A percentile compares a stretch with the other conserved stretches of the same genome.
phyloP scores from a whole-genome alignment of 306 rosid genomes.

The Malus asiatica region DNA sequence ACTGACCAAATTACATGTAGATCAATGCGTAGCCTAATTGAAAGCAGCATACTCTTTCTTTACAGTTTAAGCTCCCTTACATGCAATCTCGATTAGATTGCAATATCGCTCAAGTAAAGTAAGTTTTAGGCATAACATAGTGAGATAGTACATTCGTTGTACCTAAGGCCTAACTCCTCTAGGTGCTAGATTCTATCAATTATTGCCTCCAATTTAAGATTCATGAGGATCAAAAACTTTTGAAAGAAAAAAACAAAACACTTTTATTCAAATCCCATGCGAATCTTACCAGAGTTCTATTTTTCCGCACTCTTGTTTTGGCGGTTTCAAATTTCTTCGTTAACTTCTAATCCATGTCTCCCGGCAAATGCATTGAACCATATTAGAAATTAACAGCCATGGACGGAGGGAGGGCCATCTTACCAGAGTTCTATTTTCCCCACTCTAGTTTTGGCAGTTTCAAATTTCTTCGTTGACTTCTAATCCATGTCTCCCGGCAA shows the following conservation, averaged over 20 bases:
- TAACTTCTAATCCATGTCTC: conserved; percentile 7
- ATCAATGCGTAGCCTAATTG: too few species aligned
- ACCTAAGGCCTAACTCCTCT: neutral
- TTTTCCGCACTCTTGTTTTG: conserved; percentile 15
- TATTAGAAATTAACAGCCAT: neutral
- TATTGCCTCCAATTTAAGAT: neutral
- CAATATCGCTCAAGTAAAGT: neutral
- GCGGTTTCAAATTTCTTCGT: neutral
- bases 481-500: neutral
- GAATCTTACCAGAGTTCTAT: conserved; percentile 1
- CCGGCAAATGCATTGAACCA: neutral
- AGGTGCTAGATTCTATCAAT: neutral
- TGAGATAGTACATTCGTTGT: neutral
- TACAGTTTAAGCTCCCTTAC: too few species aligned
- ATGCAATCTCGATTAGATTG: too few species aligned
- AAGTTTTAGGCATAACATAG: neutral
- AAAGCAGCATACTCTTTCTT: too few species aligned
- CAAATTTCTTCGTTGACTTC: conserved; percentile 2
- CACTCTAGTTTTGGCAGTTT: conserved; percentile 10
- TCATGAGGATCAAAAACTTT: neutral
- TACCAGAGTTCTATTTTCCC: neutral
- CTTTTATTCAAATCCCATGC: conserved; percentile 6
- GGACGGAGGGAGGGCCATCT: neutral
- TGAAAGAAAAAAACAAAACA: neutral
- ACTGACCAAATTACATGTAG: too few species aligned